Evolutionary conservation across 345 rosid species (phyloP), one percentile per base, ranked within the genome.

Genomic region (Euclidium syriacum): DNA sequence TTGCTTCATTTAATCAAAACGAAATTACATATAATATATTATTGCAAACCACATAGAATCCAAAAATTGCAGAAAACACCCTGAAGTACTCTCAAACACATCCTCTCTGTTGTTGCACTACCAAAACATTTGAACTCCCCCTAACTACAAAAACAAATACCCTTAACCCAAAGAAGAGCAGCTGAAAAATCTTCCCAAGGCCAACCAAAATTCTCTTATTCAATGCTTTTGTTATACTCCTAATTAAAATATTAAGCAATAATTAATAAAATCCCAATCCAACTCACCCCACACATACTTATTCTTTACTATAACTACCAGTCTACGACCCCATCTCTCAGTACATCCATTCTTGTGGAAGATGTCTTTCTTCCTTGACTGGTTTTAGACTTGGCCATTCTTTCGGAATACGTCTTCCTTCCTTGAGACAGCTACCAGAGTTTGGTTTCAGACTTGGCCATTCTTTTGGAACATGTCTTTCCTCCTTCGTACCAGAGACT

Each of bases 261-360:
- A 33, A 30, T 26, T 43, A 52, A 27, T 14, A 7, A n/a, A 51
- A 22, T 32, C 51, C 34, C 26, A 53, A 22, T 32, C 52, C 51
- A 57, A 27, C 49, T 48, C 18, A 36, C 8, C 43, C 52, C 23
- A 6, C 18, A 32, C 53, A 51, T 5, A 41, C 42, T 52, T 69
- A 52, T 52, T 60, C 62, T 69, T 60, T 19, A 69, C 62, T 52
- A 42, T 24, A 58, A 58, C n/a, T n/a, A 29, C 59, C 44, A 38
- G 36, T 67, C 22, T 16, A 61, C 11, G 15, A 61, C 46, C 44
- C 34, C 10, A 14, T 61, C 26, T 50, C 0, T 82, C 78, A 81
- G 38, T 87, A 87, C 1, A 74, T 80, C 90, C 92, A 83, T 34
- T 88, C 92, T 40, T 82, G 81, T 11, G 85, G 96, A 23, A 88